Evolutionary conservation across 164 flowering plant species (phyloP), one percentile per base, ranked within the genome.

Genomic region (Umbilicus rupestris): DNA sequence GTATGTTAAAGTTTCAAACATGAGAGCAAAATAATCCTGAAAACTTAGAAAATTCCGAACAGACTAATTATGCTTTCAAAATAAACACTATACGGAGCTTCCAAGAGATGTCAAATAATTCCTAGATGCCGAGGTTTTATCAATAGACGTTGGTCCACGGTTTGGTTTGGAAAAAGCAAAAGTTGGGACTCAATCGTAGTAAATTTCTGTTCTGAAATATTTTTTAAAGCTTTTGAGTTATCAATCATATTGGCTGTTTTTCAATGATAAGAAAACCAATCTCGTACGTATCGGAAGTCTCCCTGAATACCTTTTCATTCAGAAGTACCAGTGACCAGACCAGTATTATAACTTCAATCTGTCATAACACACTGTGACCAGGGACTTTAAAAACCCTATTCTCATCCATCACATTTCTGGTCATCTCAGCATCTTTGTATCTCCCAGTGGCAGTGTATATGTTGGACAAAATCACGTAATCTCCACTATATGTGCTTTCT

Each of bases 391-490:
- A 39, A 64, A 69, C 79, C 68, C 70, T 66, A 46, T 77, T 72
- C 39, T 69, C 41, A 64, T 85, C 83, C 83, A 85, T 80, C 71
- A 70, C 24, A 49, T 67, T 72, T 72, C 93, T 79, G 57, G 79
- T 72, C 24, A 66, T 81, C 77, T 80, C 82, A 5, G 86, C 83
- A 71, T 84, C 88, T 1, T 11, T 55, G 73, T 70, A 79, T 72
- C 77, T 83, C 62, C 87, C 86, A 67, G 41, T 74, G 33, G 80
- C 82, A 35, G 73, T 66, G 65, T 81, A 81, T 46, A 87, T 81
- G 72, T 85, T 87, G 11, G 81, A 79, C 83, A 87, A 59, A 24
- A 84, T 77, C 33, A 85, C 86, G 72, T 83, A 85, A 41, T 84
- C 90, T 7, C 84, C 87, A 39, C 81, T 82, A 73, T 81, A 74